Evolutionary conservation across 768 basidiomycete genomes (phyloP), one percentile per base, ranked within the genome.

Genomic region (Royoungia palumana): DNA sequence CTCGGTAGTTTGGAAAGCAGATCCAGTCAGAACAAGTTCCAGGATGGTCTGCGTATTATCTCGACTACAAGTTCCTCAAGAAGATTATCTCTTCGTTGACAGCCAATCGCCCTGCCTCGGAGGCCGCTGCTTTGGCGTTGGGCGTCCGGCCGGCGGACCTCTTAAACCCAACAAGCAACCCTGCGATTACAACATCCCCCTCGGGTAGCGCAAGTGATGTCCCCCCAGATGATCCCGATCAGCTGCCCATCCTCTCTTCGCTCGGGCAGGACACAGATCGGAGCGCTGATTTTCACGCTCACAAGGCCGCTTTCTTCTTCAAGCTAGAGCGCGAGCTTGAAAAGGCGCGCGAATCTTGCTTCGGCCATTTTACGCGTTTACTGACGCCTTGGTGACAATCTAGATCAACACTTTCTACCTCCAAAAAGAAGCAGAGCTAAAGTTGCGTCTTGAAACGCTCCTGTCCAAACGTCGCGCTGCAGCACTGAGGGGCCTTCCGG

Each of bases 351-450:
- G 32, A 28, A 45, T 35, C 41, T 35, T 22, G 24, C 35, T 49
- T 49, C 21, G 37, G 34, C 49, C 54, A 5, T 20, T 36, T 37
- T 40, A 42, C 44, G 39, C 38, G 34, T 30, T 43, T 25, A 36
- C 44, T 50, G 19, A 54, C 35, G 9, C 10, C 32, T 25, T 21
- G 42, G n/a, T 32, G 27, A 41, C 60, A 38, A 30, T 41, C 12
- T 59, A 99, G 95, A 97, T 99, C 73, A 98, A 99, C 70, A 81
- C 85, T 6, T 98, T 99, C 66, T 99, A 99, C 71, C 78, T 98
- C 45, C 92, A 94, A 70, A 97, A 94, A 68, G 95, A 99, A 68
- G 89, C 93, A 14, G 93, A 96, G 58, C 82, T 98, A 41, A 89
- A 89, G 63, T 71, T 94, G 46, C 83, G 96, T 51, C 83, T 99